Percentiles rank a stretch among this genome's conserved stretches.
Evolutionary conservation across 306 rosid genomes (phyloP).

Genomic region (Cucumis sativus): Cucumber_9930_V3 NC_026659.2:28306501-28307000

Average conservation of each 20-base stretch:
- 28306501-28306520: conserved; percentile 5
- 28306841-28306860: neutral
- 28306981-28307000: neutral
- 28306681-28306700: conserved; percentile 3
- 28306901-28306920: neutral
- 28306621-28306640: conserved; percentile 89
- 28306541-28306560: conserved; percentile 90
- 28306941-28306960: neutral
- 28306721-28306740: neutral
- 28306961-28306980: neutral
- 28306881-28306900: neutral
- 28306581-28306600: conserved; percentile 63
- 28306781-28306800: neutral
- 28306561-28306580: conserved; percentile 67
- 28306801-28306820: neutral
- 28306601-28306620: conserved; percentile 63
- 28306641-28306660: conserved; percentile 99
- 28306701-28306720: neutral
- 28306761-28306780: neutral
- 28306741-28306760: neutral
- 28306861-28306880: neutral
- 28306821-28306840: neutral
- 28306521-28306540: conserved; percentile 29
- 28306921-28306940: neutral
- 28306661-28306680: conserved; percentile 82